Conservation (phyloP, 2,329 filamentous ascomycete genomes). For the Lizonia empirigonia region DNA sequence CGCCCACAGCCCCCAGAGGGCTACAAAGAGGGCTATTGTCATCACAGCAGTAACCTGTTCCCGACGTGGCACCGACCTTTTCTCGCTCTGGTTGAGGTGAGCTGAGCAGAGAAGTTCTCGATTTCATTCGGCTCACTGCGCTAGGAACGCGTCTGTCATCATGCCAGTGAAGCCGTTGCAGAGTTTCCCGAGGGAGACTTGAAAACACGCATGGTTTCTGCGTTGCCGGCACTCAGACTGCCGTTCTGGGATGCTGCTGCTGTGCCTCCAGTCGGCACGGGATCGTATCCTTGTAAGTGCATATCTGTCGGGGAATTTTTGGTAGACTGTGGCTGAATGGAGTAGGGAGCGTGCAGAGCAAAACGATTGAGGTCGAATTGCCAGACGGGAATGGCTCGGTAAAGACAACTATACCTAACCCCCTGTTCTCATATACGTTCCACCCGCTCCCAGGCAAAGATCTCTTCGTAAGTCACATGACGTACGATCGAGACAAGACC, state of each 20-base stretch:
- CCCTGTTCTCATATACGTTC: conserved; percentile 51
- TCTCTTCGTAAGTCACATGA: conserved; percentile 9
- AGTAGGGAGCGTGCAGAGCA: conserved; percentile 40
- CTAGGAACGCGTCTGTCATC: conserved; percentile 49
- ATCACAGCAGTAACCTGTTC: conserved; percentile 76
- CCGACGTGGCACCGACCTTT: conserved; percentile 84
- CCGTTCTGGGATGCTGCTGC: conserved; percentile 57
- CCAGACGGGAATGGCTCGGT: conserved; percentile 39
- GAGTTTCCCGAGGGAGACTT: conserved; percentile 47
- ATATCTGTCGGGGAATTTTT: not conserved
- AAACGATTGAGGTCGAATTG: conserved; percentile 32
- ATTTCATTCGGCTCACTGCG: not conserved
- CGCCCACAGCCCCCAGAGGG: conserved; percentile 48
- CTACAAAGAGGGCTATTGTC: conserved; percentile 71
- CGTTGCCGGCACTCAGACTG: conserved; percentile 47
- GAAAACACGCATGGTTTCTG: conserved; percentile 45
- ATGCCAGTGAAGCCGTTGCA: conserved; percentile 47
- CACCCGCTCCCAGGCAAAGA: conserved; percentile 53
- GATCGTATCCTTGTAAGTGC: conserved; percentile 39
- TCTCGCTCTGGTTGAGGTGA: conserved; percentile 64
- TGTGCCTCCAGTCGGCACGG: conserved; percentile 39
- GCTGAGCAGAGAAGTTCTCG: not conserved
- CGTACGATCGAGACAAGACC: not conserved
- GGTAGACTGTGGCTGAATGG: not conserved
- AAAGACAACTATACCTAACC: conserved; percentile 46